Evolutionary conservation across 371 early-diverging fungal genomes (phyloP).

Genomic region (Circinella umbellata): DNA sequence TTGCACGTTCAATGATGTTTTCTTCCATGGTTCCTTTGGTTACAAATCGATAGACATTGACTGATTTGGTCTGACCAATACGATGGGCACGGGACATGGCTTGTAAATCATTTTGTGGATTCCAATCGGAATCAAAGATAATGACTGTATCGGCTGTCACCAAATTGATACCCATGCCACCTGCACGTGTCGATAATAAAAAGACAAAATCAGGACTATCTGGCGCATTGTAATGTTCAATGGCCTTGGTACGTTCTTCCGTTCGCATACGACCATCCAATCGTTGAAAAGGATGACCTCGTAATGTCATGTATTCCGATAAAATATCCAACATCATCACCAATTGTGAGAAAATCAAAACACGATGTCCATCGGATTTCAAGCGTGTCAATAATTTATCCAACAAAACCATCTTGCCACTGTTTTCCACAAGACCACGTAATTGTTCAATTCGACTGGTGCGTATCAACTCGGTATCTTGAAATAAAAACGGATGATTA

Average conservation of each 20-base stretch:
- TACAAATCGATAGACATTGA: constrained; percentile 98
- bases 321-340: constrained; percentile 95
- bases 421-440: constrained; percentile 81
- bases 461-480: constrained; percentile 81
- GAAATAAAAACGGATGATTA: constrained; percentile 98
- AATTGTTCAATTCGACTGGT: constrained; percentile 74
- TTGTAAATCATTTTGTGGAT: constrained; percentile 99
- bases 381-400: constrained; percentile 91
- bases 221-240: constrained; percentile 99
- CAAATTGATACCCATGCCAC: constrained; percentile 99
- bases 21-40: constrained; percentile 99
- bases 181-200: constrained; percentile 97
- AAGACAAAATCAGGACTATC: constrained; percentile 97
- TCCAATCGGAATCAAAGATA: constrained; percentile 99
- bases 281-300: constrained; percentile 91
- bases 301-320: constrained; percentile 86
- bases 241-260: constrained; percentile 93
- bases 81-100: constrained; percentile 99
- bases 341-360: constrained; percentile 96
- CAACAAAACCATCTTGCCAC: constrained; percentile 95
- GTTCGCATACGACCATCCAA: constrained; percentile 96
- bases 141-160: constrained; percentile 99
- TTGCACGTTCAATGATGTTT: constrained; percentile 97
- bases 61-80: constrained; percentile 98
- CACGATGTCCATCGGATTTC: constrained; percentile 89